These are phyloP conservation scores for Akanthomyces uredinophilus DNA, from an alignment of 2,329 filamentous ascomycete genomes.

Conservation along the genomic window DNA sequence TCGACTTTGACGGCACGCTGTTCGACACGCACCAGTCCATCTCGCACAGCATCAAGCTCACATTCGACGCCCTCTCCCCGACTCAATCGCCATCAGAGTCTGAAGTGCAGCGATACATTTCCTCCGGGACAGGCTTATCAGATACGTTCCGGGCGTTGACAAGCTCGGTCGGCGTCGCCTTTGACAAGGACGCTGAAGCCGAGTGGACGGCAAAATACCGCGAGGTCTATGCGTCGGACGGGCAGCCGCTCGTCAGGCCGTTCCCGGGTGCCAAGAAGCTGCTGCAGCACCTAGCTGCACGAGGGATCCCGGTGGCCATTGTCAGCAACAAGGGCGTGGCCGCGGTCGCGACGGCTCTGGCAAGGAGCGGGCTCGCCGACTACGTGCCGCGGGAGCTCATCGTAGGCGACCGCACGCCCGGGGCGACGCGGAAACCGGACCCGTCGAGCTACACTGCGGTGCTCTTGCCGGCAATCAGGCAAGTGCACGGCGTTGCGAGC, in stretches of 20 bases:
- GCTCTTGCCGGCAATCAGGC: slow-evolving; percentile 13
- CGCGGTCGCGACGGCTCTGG: slow-evolving; percentile 10
- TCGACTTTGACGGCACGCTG: slow-evolving; percentile 19
- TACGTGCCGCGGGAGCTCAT: slow-evolving; percentile 13
- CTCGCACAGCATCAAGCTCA: slow-evolving; percentile 17
- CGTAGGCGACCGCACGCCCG: slow-evolving; percentile 17
- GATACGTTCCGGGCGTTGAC: slow-evolving; percentile 15
- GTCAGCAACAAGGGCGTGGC: slow-evolving; percentile 18
- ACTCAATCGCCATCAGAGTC: background rate
- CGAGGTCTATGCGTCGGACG: slow-evolving; percentile 13
- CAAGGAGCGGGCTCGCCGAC: slow-evolving; percentile 10
- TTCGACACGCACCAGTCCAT: slow-evolving; percentile 19
- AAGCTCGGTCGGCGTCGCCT: background rate
- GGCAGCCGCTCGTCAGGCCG: slow-evolving; percentile 11
- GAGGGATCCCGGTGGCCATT: slow-evolving; percentile 14
- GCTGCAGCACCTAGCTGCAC: slow-evolving; percentile 4
- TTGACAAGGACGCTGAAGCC: background rate
- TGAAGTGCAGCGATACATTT: slow-evolving; percentile 15
- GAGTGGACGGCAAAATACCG: slow-evolving; percentile 15
- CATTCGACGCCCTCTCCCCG: slow-evolving; percentile 16
- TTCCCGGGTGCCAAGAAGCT: slow-evolving; percentile 15
- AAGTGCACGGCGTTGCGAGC: background rate
- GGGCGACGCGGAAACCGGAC: slow-evolving; percentile 17
- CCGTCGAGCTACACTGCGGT: slow-evolving; percentile 14
- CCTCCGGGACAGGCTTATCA: slow-evolving; percentile 15